Conservation (phyloP, 1,284 basidiomycete species). For the Ganoderma resinaceum region DNA sequence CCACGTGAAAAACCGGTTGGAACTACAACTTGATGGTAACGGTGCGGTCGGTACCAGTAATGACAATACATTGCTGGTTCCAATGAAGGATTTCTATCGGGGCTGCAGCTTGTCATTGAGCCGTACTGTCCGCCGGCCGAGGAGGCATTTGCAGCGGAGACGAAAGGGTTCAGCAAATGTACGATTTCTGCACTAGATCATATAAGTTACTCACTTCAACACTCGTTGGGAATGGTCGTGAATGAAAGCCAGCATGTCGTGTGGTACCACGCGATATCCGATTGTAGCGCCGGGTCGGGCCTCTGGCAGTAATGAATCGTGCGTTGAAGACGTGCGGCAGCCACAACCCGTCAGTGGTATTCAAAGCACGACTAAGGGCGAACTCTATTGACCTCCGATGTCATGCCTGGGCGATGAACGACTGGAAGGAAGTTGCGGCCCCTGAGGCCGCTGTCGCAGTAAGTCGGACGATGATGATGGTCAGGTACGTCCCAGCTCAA, state of each 20-base stretch:
- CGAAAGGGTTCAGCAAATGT: neutral
- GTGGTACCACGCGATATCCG: conserved; percentile 12
- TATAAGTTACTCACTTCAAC: neutral
- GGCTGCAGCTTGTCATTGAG: neutral
- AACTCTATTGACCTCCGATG: neutral
- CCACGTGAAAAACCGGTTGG: neutral
- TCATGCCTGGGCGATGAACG: neutral
- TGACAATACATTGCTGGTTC: neutral
- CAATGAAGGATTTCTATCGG: neutral
- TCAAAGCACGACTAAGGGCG: neutral
- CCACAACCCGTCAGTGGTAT: conserved; percentile 2
- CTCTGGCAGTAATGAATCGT: neutral
- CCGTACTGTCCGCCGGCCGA: neutral
- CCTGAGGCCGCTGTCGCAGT: conserved; percentile 2
- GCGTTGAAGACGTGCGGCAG: conserved; percentile 16
- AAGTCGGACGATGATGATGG: neutral
- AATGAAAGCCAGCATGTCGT: neutral
- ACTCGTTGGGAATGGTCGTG: neutral
- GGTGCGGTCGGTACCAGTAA: neutral
- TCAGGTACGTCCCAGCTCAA: neutral
- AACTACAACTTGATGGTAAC: neutral
- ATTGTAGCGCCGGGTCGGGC: conserved; percentile 8
- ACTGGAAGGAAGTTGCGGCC: conserved; percentile 9
- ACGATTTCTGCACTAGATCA: neutral
- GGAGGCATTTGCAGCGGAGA: neutral